Percentiles rank a stretch among this genome's conserved stretches.
Conservation (phyloP, 345 rosid genomes). For the Melaleuca alternifolia region DNA sequence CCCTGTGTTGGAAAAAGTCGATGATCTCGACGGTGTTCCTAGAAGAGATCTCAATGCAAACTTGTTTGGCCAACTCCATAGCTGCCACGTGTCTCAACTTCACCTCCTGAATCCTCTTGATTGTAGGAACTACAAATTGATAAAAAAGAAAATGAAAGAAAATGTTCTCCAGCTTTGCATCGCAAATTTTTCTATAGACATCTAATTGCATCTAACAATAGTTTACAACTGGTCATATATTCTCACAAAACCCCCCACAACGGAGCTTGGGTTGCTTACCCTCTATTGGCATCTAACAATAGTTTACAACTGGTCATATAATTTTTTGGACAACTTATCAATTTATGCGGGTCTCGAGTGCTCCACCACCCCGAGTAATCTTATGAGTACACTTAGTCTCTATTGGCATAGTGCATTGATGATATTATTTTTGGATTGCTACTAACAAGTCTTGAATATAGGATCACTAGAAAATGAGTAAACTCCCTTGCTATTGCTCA, state of each 20-base stretch:
- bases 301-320: no score
- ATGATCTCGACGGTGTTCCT: neutral
- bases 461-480: neutral
- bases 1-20: neutral
- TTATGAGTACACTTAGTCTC: neutral
- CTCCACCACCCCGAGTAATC: neutral
- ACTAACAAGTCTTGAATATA: neutral
- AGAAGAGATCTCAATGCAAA: neutral
- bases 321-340: no score
- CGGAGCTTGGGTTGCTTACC: no score
- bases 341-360: neutral
- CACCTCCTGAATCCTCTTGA: neutral
- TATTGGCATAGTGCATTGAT: fast-evolving
- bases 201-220: no score
- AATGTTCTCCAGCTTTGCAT: no score
- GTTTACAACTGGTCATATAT: no score
- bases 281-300: no score
- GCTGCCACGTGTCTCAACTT: neutral
- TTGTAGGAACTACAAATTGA: neutral
- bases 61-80: neutral
- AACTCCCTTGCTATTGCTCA: neutral
- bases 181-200: no score
- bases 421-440: neutral
- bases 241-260: no score
- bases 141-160: no score